A percentile compares a stretch with the other conserved stretches of the same genome.
Evolutionary conservation across 1,139 yeast species (phyloP).

Genomic region (Suhomyces coccinellae): DNA sequence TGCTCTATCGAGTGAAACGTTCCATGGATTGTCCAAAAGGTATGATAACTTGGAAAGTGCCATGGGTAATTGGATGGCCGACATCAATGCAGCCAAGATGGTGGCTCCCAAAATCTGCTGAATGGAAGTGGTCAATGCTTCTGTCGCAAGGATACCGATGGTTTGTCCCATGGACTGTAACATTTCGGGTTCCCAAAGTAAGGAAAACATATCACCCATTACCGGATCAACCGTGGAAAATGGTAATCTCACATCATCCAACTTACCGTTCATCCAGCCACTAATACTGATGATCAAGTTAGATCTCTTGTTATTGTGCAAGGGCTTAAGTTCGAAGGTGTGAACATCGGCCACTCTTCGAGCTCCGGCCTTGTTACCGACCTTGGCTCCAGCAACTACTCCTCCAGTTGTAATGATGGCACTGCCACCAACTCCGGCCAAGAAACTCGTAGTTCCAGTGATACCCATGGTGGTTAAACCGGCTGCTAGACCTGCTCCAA

Average conservation of each 20-base stretch:
- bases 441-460: slow-evolving; percentile 83
- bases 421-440: slow-evolving; percentile 97
- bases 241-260: slow-evolving; percentile 95
- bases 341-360: slow-evolving; percentile 88
- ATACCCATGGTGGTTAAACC: slow-evolving; percentile 95
- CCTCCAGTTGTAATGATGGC: slow-evolving; percentile 93
- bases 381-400: slow-evolving; percentile 84
- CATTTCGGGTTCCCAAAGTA: slow-evolving; percentile 98
- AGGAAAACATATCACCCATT: slow-evolving; percentile 92
- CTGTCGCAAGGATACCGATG: slow-evolving; percentile 88
- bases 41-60: slow-evolving; percentile 86
- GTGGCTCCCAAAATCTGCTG: slow-evolving; percentile 96
- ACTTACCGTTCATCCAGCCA: slow-evolving; percentile 97
- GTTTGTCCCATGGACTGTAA: slow-evolving; percentile 95
- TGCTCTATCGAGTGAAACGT: slow-evolving; percentile 92
- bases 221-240: slow-evolving; percentile 96
- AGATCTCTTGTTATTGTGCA: slow-evolving; percentile 87
- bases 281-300: slow-evolving; percentile 88
- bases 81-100: slow-evolving; percentile 85
- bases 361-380: slow-evolving; percentile 84
- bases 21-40: slow-evolving; percentile 96
- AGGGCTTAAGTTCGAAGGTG: slow-evolving; percentile 90
- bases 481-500: slow-evolving; percentile 98
- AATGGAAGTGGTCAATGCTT: slow-evolving; percentile 86
- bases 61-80: slow-evolving; percentile 95